Base-by-base conservation (phyloP, 495 filamentous ascomycete species). In the Clohesyomyces aquaticus region DNA sequence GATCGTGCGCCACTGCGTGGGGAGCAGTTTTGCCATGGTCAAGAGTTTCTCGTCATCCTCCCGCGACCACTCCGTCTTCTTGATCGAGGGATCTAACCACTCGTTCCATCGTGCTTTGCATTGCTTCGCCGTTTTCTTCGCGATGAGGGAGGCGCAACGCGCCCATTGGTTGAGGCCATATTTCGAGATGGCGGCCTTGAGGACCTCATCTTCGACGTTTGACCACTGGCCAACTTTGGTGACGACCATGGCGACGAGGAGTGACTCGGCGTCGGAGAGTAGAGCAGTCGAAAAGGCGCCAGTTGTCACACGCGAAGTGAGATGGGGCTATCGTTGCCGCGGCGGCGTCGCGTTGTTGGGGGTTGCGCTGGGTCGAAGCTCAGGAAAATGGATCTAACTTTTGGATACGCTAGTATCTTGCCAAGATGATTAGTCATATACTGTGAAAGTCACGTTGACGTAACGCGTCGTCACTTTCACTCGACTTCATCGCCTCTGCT, bases 31-130 rank as follows among this genome's bases (percentile, higher is more conserved):
- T 45, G 94, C 95, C 66, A 98, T 79, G 74, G 96, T 93, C 69
- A 98, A 77, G 52, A 98, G 81, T 80, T 94, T 98, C 80, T 98
- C 95, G 75, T 98, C 95, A 78, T 98, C 94, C 80, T 98, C 95
- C 73, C 92, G 88, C 63, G 91, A 96, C 95, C 95, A 98, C 75
- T 98, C 94, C 71, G 95, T 92, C 80, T 98, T 98, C 61, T 92
- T 89, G 77, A 98, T 98, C 66, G 89, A 90, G 2, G 94, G 94
- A 70, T 98, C 94, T 65, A 98, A 85, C 93, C 94, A 98, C 84
- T 98, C 95, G 63, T 87, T 82, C 94, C 94, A 98, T 76, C 94
- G 85, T 47, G 94, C 95, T 78, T 98, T 98, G 83, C 94, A 98
- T 78, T 98, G 95, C 77, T 98, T 98, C 26, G 94, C 90, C 10